Conservation (phyloP, 1,284 basidiomycete species). For the Cryptococcus sp. region DNA sequence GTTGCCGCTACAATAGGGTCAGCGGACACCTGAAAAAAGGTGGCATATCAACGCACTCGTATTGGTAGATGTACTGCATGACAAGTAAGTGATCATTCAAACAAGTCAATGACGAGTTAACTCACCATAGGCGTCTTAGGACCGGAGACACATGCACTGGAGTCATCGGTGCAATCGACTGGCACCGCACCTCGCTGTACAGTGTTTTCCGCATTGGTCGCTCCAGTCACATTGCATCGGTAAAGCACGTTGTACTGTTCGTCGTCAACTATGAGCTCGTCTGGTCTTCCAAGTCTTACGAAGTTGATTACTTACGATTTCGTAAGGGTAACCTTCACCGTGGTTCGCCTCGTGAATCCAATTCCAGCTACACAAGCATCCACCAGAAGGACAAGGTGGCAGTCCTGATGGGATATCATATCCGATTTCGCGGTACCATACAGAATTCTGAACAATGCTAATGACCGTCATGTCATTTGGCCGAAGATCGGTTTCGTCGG, state of each 20-base stretch:
- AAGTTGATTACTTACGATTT: constrained; percentile 18
- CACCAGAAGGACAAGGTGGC: constrained; percentile 66
- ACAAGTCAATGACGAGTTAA: constrained; percentile 62
- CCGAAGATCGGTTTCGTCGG: constrained; percentile 58
- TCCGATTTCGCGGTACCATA: constrained; percentile 63
- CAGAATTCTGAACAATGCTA: constrained; percentile 69
- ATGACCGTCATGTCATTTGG: constrained; percentile 72
- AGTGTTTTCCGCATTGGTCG: constrained; percentile 54
- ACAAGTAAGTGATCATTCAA: constrained; percentile 57
- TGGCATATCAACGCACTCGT: constrained; percentile 13
- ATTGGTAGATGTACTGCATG: constrained; percentile 29
- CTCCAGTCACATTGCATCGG: constrained; percentile 65
- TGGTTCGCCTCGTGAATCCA: constrained; percentile 61
- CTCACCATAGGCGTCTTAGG: constrained; percentile 37
- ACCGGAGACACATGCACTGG: constrained; percentile 38
- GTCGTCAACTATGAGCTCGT: not conserved
- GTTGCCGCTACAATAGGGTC: constrained; percentile 39
- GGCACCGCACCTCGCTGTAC: constrained; percentile 55
- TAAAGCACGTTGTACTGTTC: constrained; percentile 68
- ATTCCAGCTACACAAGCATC: constrained; percentile 66
- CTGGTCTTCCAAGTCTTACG: not conserved
- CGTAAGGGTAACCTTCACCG: constrained; percentile 24
- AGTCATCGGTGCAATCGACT: constrained; percentile 34
- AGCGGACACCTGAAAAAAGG: not conserved
- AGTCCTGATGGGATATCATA: constrained; percentile 65